Evolutionary conservation across 345 rosid species (phyloP).

Genomic region (Gossypium longicalyx): DNA sequence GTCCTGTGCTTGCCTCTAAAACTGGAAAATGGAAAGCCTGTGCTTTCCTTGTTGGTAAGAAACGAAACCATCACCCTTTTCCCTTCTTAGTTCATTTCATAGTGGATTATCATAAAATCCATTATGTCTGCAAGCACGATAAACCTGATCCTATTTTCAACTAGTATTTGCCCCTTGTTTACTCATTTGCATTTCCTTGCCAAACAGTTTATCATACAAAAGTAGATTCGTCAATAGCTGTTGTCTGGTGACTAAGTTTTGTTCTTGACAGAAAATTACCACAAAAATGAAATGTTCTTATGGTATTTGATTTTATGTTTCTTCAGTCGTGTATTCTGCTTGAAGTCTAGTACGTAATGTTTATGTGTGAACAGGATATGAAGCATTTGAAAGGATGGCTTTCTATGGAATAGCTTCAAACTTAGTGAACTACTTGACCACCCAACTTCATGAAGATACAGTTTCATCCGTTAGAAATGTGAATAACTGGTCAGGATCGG

Average conservation of each 20-base stretch:
- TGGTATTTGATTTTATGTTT: neutral
- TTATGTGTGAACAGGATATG: conserved; percentile 50
- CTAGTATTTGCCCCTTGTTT: neutral
- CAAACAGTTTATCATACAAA: neutral
- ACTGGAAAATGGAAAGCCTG: conserved; percentile 95
- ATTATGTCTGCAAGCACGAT: too few species aligned
- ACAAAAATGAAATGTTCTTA: neutral
- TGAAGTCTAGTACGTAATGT: neutral
- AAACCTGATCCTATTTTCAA: neutral
- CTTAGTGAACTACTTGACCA: conserved; percentile 73
- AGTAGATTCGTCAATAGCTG: too few species aligned
- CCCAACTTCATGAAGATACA: conserved; percentile 77
- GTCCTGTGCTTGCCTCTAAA: conserved; percentile 54
- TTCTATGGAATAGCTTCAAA: conserved; percentile 84
- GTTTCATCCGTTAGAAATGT: conserved; percentile 84
- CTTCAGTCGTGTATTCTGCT: neutral
- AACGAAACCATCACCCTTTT: neutral
- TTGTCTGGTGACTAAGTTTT: too few species aligned
- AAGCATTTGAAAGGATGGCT: conserved; percentile 96
- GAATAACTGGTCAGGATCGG: conserved; percentile 87
- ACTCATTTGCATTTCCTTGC: neutral
- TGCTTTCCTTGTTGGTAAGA: conserved; percentile 72
- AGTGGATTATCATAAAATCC: too few species aligned
- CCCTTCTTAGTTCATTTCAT: neutral
- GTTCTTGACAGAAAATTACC: too few species aligned